Conservation (phyloP, 169 alveolate species). For the Plasmodium gonderi region DNA sequence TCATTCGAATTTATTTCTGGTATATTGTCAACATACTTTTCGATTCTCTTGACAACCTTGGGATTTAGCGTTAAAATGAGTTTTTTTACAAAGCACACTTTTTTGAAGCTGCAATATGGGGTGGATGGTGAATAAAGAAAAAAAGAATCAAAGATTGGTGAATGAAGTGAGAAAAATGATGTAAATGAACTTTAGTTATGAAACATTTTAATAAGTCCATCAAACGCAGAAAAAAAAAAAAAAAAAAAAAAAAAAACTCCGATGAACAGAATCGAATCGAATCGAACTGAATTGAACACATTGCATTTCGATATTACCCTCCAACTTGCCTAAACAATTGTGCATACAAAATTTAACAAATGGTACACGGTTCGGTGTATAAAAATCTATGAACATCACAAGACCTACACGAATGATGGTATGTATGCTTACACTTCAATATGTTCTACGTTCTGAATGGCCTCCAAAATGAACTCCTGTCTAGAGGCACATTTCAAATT, state of each 20-base stretch:
- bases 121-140: neutral
- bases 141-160: neutral
- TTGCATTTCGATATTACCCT: neutral
- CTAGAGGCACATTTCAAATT: neutral
- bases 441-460: constrained; percentile 43
- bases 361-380: no score
- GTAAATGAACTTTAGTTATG: neutral
- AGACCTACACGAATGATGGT: neutral
- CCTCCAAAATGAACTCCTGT: constrained; percentile 50
- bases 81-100: constrained; percentile 40
- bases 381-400: no score
- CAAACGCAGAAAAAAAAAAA: neutral
- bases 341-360: no score
- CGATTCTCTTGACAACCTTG: constrained; percentile 1
- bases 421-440: constrained; percentile 52
- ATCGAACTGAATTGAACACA: neutral
- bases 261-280: neutral
- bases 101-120: constrained; percentile 1
- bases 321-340: no score
- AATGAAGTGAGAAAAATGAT: no score
- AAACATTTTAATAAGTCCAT: no score
- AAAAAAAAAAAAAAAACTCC: neutral
- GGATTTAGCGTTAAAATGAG: constrained; percentile 17
- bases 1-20: constrained; percentile 44
- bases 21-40: constrained; percentile 22